These are phyloP conservation scores for Xylaria sp. DNA, from an alignment of 2,329 filamentous ascomycete genomes.

Conservation along the genomic window DNA sequence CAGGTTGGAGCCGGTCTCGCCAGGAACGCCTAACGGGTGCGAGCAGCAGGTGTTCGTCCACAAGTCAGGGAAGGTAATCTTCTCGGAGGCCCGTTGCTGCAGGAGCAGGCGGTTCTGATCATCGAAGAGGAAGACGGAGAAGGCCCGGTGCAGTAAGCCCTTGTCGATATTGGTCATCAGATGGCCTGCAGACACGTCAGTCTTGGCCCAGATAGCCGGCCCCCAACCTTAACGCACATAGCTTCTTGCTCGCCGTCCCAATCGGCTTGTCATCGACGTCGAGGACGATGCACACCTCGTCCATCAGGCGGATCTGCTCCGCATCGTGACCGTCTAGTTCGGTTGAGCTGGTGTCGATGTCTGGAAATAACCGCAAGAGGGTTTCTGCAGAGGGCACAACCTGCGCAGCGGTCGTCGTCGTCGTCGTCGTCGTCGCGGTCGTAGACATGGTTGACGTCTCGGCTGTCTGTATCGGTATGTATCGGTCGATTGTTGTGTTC, in stretches of 20 bases:
- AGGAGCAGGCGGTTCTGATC: constrained; percentile 88
- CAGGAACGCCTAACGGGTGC: constrained; percentile 87
- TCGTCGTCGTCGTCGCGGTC: constrained; percentile 34
- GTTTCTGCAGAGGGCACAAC: constrained; percentile 74
- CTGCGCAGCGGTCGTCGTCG: constrained; percentile 51
- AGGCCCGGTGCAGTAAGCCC: constrained; percentile 93
- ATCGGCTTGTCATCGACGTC: constrained; percentile 92
- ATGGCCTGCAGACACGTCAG: constrained; percentile 68
- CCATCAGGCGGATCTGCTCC: constrained; percentile 97
- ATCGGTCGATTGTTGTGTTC: constrained; percentile 3
- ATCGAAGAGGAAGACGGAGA: constrained; percentile 98
- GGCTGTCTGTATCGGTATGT: constrained; percentile 3
- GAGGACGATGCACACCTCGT: constrained; percentile 96
- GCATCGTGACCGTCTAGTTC: constrained; percentile 91
- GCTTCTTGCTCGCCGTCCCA: constrained; percentile 96
- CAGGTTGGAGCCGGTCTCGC: constrained; percentile 84
- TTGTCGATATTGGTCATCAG: constrained; percentile 98
- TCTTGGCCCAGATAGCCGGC: neutral
- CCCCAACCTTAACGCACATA: constrained; percentile 64
- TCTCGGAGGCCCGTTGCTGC: constrained; percentile 92
- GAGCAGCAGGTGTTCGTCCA: constrained; percentile 99
- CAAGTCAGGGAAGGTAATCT: constrained; percentile 99
- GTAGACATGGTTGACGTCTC: constrained; percentile 20
- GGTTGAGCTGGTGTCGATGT: constrained; percentile 71
- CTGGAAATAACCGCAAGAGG: constrained; percentile 86